These are phyloP conservation scores for Domatiomyces catenatus DNA, from an alignment of 2,329 filamentous ascomycete genomes.

Conservation along the genomic window DNA sequence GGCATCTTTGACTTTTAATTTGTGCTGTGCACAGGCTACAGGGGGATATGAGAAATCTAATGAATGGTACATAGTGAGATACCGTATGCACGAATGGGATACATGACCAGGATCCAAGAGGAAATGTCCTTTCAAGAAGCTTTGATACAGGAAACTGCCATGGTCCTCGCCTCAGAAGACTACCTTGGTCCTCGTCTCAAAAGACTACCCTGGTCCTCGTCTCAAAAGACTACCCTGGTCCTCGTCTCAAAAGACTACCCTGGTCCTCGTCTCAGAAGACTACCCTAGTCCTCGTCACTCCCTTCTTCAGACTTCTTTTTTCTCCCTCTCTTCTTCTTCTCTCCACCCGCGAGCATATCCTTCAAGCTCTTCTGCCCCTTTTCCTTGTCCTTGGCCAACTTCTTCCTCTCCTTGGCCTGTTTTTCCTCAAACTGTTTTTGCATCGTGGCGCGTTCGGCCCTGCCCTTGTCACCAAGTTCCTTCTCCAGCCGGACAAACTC, in stretches of 20 bases:
- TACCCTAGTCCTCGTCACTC: constrained; percentile 17
- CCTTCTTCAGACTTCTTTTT: constrained; percentile 25
- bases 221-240: too few relatives aligned
- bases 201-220: too few relatives aligned
- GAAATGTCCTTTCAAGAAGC: too few relatives aligned
- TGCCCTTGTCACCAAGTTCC: constrained; percentile 52
- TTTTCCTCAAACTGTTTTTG: constrained; percentile 69
- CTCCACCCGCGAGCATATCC: constrained; percentile 18
- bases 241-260: too few relatives aligned
- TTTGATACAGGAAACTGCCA: too few relatives aligned
- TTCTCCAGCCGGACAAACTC: constrained; percentile 54
- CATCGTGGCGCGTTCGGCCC: constrained; percentile 55
- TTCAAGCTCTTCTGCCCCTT: constrained; percentile 30
- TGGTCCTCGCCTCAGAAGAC: too few relatives aligned
- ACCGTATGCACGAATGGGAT: neutral
- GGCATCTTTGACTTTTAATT: neutral
- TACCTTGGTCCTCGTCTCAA: too few relatives aligned
- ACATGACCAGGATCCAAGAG: too few relatives aligned
- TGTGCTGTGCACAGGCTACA: neutral
- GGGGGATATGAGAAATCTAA: neutral
- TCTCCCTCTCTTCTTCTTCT: constrained; percentile 24
- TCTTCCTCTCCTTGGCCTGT: constrained; percentile 41
- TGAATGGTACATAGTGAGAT: neutral
- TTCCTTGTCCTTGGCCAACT: constrained; percentile 38
- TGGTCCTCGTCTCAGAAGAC: too few relatives aligned